phyloP scores from a whole-genome alignment of 176 grass and related monocot species.

The Zea mays region DNA sequence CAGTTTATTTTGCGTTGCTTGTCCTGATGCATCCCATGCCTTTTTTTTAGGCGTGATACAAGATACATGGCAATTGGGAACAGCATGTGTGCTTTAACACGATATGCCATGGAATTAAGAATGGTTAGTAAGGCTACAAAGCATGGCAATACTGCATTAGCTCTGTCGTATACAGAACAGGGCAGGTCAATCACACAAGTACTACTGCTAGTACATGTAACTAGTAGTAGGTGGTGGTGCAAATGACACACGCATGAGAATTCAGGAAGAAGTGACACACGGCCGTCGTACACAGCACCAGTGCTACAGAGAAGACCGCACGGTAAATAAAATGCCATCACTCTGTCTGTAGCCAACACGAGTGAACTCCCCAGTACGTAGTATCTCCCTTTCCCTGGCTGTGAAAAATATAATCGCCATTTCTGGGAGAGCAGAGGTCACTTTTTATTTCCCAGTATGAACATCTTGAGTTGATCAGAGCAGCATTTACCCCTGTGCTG shows the following conservation, averaged over 20 bases:
- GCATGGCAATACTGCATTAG: not conserved
- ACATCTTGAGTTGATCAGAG: no score
- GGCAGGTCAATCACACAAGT: not conserved
- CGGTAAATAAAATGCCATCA: constrained; percentile 40
- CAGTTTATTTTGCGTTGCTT: not conserved
- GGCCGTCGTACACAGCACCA: not conserved
- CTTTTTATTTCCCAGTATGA: no score
- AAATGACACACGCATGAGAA: not conserved
- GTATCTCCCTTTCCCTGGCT: constrained; percentile 17
- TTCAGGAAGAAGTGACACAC: not conserved
- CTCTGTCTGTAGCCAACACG: constrained; percentile 25
- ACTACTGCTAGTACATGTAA: not conserved
- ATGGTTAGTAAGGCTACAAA: not conserved
- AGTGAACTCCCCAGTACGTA: not conserved
- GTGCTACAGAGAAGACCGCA: constrained; percentile 36
- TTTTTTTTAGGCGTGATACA: not conserved
- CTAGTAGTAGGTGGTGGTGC: no score
- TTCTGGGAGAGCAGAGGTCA: constrained; percentile 7
- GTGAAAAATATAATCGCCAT: constrained; percentile 49
- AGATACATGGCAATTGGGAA: not conserved
- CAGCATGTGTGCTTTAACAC: not conserved
- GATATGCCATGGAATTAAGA: not conserved
- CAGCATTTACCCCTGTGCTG: no score
- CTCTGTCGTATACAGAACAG: not conserved
- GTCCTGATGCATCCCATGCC: not conserved